Evolutionary conservation across 1,139 yeast genomes (phyloP), one percentile per base, ranked within the genome.

Genomic region (Maudiozyma humilis): DNA sequence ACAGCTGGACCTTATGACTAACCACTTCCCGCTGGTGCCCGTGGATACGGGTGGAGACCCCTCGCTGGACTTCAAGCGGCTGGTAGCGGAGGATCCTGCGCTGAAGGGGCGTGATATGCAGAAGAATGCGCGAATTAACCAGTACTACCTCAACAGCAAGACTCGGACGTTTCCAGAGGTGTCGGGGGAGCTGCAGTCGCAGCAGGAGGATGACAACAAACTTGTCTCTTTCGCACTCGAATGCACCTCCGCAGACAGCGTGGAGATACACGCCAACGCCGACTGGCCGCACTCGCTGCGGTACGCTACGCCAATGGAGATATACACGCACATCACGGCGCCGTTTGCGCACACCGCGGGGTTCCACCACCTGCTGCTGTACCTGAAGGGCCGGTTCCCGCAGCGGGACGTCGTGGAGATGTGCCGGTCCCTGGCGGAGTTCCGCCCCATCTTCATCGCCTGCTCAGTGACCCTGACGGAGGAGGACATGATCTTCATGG

Each of bases 291-390:
- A 48, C 52, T 65, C 58, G 2, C 45, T 63, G 32, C 54, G 68
- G 35, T 82, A 71, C 61, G 72, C 72, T 50, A 85, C 82, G 49
- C 88, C 95, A 0, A 82, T 79, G 52, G 93, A 85, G 50, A 84
- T 89, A 15, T 89, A 89, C 63, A 79, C 82, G 16, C 72, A 76
- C 43, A 86, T 89, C 8, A 71, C 67, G 16, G 72, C 70, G 42
- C 96, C 97, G 0, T 89, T 84, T 58, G 76, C 88, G 2, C 91
- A 91, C 58, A 89, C 96, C 0, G 84, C 89, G 1, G 96, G 96
- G 2, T 91, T 84, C 62, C 96, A 87, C 63, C 78, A 82, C 38
- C 70, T 91, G 44, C 79, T 86, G 55, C 75, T 79, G 15, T 89
- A 89, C 61, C 68, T 91, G 47, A 69, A 83, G 46, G 70, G 75